These are phyloP conservation scores for Hevea brasiliensis DNA, from an alignment of 345 rosid species.

Conservation along the genomic window DNA sequence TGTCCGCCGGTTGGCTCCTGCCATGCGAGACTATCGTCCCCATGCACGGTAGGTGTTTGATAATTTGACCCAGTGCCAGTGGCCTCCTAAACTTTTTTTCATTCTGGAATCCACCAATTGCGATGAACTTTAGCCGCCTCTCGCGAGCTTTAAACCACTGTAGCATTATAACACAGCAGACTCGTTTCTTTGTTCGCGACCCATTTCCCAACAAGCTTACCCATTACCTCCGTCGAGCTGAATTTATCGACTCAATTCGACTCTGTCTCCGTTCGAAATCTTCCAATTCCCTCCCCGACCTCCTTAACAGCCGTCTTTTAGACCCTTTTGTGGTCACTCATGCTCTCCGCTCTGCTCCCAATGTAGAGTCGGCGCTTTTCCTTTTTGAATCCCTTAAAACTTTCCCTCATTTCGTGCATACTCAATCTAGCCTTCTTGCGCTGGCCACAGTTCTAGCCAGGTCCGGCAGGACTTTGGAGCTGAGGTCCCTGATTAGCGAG, in stretches of 20 bases:
- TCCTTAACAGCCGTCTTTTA: slow-evolving; percentile 56
- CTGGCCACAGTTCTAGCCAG: slow-evolving; percentile 73
- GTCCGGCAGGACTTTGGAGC: slow-evolving; percentile 47
- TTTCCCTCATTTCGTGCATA: slow-evolving; percentile 41
- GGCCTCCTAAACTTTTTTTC: neutral
- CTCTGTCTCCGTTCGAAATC: slow-evolving; percentile 63
- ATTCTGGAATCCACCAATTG: neutral
- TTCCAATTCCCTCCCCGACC: slow-evolving; percentile 29
- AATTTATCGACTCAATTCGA: slow-evolving; percentile 69
- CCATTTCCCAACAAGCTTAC: slow-evolving; percentile 75
- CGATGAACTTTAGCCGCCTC: slow-evolving; percentile 41
- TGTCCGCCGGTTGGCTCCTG: too few species aligned
- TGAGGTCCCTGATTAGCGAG: slow-evolving; percentile 48
- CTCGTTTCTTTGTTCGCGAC: slow-evolving; percentile 58
- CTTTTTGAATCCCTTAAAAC: slow-evolving; percentile 45
- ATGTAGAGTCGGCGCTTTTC: slow-evolving; percentile 57
- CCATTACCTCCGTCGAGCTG: slow-evolving; percentile 70
- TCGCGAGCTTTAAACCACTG: slow-evolving; percentile 24
- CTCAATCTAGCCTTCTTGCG: slow-evolving; percentile 53
- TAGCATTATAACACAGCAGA: slow-evolving; percentile 29
- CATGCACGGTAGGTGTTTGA: slow-evolving; percentile 38
- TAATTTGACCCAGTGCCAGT: slow-evolving; percentile 17
- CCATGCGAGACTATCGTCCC: neutral
- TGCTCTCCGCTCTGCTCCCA: slow-evolving; percentile 72
- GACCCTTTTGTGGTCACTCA: slow-evolving; percentile 74